Evolutionary conservation across 495 filamentous ascomycete species (phyloP).

Genomic region (Penicillium fimorum): DNA sequence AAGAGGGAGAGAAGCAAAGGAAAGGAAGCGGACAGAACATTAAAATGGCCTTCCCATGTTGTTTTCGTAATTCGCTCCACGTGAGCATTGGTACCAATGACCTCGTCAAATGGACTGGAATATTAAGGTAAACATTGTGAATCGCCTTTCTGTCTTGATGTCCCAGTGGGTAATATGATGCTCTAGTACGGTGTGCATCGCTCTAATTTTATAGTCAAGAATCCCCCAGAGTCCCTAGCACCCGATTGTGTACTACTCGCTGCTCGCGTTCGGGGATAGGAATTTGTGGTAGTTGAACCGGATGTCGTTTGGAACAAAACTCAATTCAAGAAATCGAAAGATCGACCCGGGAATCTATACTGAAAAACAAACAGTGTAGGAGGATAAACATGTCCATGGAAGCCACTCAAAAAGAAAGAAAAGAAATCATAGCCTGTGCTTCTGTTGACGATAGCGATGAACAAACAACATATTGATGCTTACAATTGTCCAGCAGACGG

Average conservation of each 20-base stretch:
- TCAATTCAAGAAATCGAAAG: not conserved
- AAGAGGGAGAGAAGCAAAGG: not conserved
- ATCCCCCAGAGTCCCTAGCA: not conserved
- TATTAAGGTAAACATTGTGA: not conserved
- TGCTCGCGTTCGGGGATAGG: not conserved
- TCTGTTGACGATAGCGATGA: not conserved
- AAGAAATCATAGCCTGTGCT: not conserved
- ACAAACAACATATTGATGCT: not conserved
- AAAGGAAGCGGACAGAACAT: not conserved
- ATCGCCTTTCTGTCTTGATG: not conserved
- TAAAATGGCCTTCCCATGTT: not conserved
- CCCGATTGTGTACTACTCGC: not conserved
- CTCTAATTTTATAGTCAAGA: not conserved
- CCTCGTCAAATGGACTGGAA: not conserved
- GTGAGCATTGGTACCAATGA: not conserved
- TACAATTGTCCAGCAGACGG: conserved; percentile 12
- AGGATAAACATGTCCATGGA: not conserved
- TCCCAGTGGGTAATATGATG: not conserved
- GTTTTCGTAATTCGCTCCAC: not conserved
- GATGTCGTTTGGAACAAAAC: not conserved
- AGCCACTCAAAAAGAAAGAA: not conserved
- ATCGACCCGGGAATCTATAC: conserved; percentile 8
- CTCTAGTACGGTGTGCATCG: not conserved
- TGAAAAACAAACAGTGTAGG: not conserved
- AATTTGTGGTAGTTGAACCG: not conserved